Base-by-base conservation (phyloP, 768 basidiomycete species). In the Pulveroboletus frians region DNA sequence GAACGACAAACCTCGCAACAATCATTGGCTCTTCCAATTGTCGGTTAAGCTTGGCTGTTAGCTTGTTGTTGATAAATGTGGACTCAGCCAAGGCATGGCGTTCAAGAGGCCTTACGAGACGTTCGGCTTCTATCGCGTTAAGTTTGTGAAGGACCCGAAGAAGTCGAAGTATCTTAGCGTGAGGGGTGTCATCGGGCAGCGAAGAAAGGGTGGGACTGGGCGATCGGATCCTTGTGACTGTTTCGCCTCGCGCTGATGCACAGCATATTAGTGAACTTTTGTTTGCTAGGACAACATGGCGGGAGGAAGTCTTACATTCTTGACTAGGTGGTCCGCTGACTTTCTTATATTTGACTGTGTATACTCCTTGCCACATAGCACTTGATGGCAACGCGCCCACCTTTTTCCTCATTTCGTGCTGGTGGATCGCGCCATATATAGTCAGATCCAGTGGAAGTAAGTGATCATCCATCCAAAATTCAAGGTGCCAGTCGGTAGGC, bases 21-120 rank as follows among this genome's bases (percentile, higher is more conserved):
- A 99, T 96, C 92, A 98, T 96, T 0, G 92, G 91, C 64, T 99
- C 96, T 60, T 99, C 96, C 37, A 99, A 68, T 64, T 98, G 96
- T 31, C 96, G 80, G 11, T 92, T 92, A n/a, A 99, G 77, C 69
- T 99, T 99, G 9, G 96, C 96, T 2, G 92, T 92, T 23, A 99
- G 73, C 68, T 99, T 99, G 72, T 96, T 97, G 67, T 98, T 99
- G 53, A 98, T 81, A 65, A 99, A 99, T 0, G 89, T 80, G 0
- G 89, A 80, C 54, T 93, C 91, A 3, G 84, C 73, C 15, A 96
- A 72, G 52, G 75, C 76, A 35, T 80, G 76, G 49, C 75, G 79
- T 49, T 80, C 76, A 14, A 71, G 67, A 39, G 79, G 75, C 29
- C 52, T 48, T 0, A 69, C 57, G 9, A 74, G 68, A n/a, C 84